phyloP scores from a whole-genome alignment of 2,329 filamentous ascomycete genomes.

The Cyphellophora attinorum region DNA sequence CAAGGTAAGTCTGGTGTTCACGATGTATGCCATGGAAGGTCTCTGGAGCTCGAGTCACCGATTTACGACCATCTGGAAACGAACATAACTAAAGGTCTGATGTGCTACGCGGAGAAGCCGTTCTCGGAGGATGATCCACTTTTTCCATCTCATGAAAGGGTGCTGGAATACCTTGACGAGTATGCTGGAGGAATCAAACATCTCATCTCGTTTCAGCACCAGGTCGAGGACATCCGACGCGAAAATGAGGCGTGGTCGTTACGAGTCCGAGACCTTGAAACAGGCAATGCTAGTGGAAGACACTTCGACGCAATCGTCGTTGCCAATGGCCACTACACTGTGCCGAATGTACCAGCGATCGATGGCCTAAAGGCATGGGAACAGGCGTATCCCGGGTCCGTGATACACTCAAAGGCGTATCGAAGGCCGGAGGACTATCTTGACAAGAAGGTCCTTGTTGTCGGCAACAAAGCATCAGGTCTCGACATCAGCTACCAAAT shows the following conservation, averaged over 20 bases:
- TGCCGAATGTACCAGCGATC: conserved; percentile 57
- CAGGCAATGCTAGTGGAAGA: conserved; percentile 29
- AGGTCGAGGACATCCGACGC: conserved; percentile 6
- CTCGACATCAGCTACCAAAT: conserved; percentile 77
- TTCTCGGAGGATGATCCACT: conserved; percentile 58
- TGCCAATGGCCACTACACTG: conserved; percentile 65
- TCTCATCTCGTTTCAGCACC: conserved; percentile 55
- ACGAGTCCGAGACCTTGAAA: conserved; percentile 41
- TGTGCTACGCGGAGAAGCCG: conserved; percentile 64
- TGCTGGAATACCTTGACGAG: conserved; percentile 62
- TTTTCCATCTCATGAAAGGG: conserved; percentile 63
- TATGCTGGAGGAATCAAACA: conserved; percentile 61
- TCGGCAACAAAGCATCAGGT: conserved; percentile 78
- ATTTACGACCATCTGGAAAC: conserved; percentile 77
- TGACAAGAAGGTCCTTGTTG: conserved; percentile 66
- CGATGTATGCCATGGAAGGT: conserved; percentile 9
- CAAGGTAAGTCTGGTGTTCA: conserved; percentile 16
- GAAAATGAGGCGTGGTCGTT: conserved; percentile 36
- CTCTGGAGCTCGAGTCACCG: conserved; percentile 65
- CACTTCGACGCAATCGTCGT: conserved; percentile 67
- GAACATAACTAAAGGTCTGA: conserved; percentile 73
- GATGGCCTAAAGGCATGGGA: conserved; percentile 52
- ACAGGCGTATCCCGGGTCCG: conserved; percentile 45
- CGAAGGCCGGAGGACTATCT: conserved; percentile 54
- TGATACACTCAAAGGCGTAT: conserved; percentile 74